Conservation (phyloP, 2,329 filamentous ascomycete species). For the Pseudogymnoascus sp. region DNA sequence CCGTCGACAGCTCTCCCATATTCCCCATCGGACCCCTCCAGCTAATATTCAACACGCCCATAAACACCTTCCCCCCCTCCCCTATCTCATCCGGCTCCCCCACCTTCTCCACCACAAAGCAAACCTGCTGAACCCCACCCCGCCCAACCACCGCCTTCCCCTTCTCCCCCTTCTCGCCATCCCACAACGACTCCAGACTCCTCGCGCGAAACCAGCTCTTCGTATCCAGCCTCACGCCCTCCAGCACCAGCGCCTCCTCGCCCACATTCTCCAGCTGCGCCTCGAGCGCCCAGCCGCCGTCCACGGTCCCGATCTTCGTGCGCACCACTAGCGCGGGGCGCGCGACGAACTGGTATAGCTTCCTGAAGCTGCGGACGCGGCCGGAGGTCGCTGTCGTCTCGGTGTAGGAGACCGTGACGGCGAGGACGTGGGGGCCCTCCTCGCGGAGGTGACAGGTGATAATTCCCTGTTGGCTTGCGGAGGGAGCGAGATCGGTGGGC, state of each 20-base stretch:
- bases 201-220: slow-evolving; percentile 41
- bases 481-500: slow-evolving; percentile 46
- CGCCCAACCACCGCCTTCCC: slow-evolving; percentile 53
- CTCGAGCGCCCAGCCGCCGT: slow-evolving; percentile 65
- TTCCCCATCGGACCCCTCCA: slow-evolving; percentile 91
- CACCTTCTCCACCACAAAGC: slow-evolving; percentile 46
- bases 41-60: slow-evolving; percentile 76
- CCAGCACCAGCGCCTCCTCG: slow-evolving; percentile 71
- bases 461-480: slow-evolving; percentile 68
- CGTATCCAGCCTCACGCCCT: slow-evolving; percentile 50
- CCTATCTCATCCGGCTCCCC: slow-evolving; percentile 24
- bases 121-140: slow-evolving; percentile 57
- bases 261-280: slow-evolving; percentile 94
- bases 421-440: slow-evolving; percentile 86
- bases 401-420: slow-evolving; percentile 89
- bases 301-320: slow-evolving; percentile 65
- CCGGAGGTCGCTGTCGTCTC: slow-evolving; percentile 67
- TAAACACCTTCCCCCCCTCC: slow-evolving; percentile 46
- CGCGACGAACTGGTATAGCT: slow-evolving; percentile 93
- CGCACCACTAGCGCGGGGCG: slow-evolving; percentile 83
- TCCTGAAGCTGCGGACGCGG: slow-evolving; percentile 77
- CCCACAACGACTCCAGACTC: slow-evolving; percentile 39
- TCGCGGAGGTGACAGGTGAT: slow-evolving; percentile 84
- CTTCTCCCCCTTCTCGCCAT: slow-evolving; percentile 34
- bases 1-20: slow-evolving; percentile 77